Evolutionary conservation across 805 yeast genomes (phyloP), one percentile per base, ranked within the genome.

Genomic region (Ogataea nitratoaversa): DNA sequence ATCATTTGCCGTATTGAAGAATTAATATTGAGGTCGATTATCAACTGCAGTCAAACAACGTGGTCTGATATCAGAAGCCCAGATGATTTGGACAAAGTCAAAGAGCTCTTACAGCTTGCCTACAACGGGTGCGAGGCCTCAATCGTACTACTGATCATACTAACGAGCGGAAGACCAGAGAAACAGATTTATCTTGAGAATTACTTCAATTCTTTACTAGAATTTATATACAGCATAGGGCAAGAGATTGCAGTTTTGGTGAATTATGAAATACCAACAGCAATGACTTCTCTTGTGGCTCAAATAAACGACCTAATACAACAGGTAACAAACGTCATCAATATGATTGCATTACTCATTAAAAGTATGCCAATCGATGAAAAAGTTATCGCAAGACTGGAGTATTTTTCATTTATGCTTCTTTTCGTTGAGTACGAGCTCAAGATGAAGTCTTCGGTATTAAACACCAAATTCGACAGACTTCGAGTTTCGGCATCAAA

Each of bases 381-480:
- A 30, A 66, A 63, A 3, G 51, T 72, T 0, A 53, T 82, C 8
- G 79, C 88, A 0, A 74, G 72, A 45, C 50, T 85, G 22, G 86
- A 82, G 44, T 83, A 77, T 49, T 55, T 78, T 19, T 59, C 72
- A 7, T 49, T 68, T 7, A 57, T 56, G 24, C 48, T 70, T 1
- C 53, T 80, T 1, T 78, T 76, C 47, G 48, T 55, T 19, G 70
- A 66, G n/a, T 40, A 44, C 2, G 50, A 56, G 18, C 27, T 42
- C 12, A 57, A 58, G 32, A 57, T 56, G 13, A 53, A 48, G 32
- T 40, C 41, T 3, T 46, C 61, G 1, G 13, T 57, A 4, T 33
- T 62, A 6, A 59, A 50, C 2, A 28, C 37, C 0, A 27, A 53
- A 5, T 42, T 51, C 11, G 61, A 59, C 14, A 42, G 44, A 12